Conservation (phyloP, 2,329 filamentous ascomycete species). For the Aspergillus aculeatus region DNA sequence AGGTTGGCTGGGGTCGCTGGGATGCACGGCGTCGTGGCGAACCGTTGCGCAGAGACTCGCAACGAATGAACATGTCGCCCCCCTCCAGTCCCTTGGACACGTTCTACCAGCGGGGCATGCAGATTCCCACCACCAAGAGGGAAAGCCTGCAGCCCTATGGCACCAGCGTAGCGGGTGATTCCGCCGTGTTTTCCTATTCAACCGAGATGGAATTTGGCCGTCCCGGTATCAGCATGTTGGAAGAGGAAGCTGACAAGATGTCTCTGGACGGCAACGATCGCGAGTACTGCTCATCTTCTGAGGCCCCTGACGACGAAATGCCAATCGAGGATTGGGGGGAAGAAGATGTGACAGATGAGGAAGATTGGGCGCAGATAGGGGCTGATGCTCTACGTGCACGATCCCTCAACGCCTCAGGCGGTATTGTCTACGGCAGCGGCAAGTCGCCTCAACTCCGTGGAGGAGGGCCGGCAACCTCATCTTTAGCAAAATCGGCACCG, state of each 20-base stretch:
- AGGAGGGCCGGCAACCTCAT: slow-evolving; percentile 38
- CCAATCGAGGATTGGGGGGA: slow-evolving; percentile 77
- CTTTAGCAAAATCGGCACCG: slow-evolving; percentile 43
- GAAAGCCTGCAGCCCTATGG: slow-evolving; percentile 47
- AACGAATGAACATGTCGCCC: slow-evolving; percentile 43
- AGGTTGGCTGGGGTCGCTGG: slow-evolving; percentile 97
- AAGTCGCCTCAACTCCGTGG: slow-evolving; percentile 24
- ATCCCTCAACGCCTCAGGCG: slow-evolving; percentile 51
- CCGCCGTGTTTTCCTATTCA: slow-evolving; percentile 70
- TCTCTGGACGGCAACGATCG: slow-evolving; percentile 70
- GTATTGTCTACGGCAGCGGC: slow-evolving; percentile 39
- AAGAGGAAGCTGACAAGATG: slow-evolving; percentile 93
- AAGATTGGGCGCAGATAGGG: slow-evolving; percentile 90
- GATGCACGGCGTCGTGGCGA: slow-evolving; percentile 75
- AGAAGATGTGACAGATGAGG: slow-evolving; percentile 87
- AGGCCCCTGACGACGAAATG: slow-evolving; percentile 64
- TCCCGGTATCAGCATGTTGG: slow-evolving; percentile 64
- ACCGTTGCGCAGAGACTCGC: slow-evolving; percentile 35
- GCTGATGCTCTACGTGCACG: slow-evolving; percentile 76
- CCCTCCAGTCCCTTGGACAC: slow-evolving; percentile 52
- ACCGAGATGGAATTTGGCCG: slow-evolving; percentile 60
- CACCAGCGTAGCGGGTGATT: slow-evolving; percentile 67
- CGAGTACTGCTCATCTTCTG: slow-evolving; percentile 70
- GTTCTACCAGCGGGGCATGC: slow-evolving; percentile 47
- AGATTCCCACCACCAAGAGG: slow-evolving; percentile 46